These are phyloP conservation scores for Arthroderma sp. DNA, from an alignment of 2,329 filamentous ascomycete genomes.

Conservation along the genomic window DNA sequence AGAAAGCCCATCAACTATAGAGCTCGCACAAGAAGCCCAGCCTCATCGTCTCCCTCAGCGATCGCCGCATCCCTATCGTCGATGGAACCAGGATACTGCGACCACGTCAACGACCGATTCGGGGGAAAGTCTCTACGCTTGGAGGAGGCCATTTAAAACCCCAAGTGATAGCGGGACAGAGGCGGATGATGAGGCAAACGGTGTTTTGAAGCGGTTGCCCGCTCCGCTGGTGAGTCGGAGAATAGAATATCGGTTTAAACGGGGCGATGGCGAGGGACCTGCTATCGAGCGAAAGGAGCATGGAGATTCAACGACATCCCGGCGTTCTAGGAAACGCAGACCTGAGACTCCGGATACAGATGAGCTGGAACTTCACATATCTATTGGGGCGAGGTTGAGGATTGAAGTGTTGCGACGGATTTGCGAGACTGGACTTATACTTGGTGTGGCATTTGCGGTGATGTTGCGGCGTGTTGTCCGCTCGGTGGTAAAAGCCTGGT, in stretches of 20 bases:
- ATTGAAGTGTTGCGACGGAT: constrained; percentile 37
- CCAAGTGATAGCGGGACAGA: constrained; percentile 87
- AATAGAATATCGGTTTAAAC: neutral
- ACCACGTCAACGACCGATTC: constrained; percentile 7
- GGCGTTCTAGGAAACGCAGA: neutral
- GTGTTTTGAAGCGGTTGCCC: constrained; percentile 68
- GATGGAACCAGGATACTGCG: neutral
- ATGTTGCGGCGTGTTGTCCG: constrained; percentile 24
- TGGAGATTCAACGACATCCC: neutral
- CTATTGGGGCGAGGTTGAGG: constrained; percentile 24
- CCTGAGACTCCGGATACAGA: constrained; percentile 14
- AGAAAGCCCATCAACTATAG: neutral
- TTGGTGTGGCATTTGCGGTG: constrained; percentile 39
- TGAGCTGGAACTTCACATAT: constrained; percentile 15
- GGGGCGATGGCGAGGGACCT: neutral
- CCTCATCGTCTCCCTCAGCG: neutral
- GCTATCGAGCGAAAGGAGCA: neutral
- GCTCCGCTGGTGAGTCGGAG: constrained; percentile 45
- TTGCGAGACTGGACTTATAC: constrained; percentile 44
- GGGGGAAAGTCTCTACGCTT: constrained; percentile 20
- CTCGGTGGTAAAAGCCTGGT: constrained; percentile 26
- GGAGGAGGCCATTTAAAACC: constrained; percentile 29
- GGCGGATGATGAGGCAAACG: constrained; percentile 76
- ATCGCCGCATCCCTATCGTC: neutral
- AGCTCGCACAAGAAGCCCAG: neutral